Evolutionary conservation across 768 basidiomycete genomes (phyloP).

Genomic region (Termitomyces heimii): DNA sequence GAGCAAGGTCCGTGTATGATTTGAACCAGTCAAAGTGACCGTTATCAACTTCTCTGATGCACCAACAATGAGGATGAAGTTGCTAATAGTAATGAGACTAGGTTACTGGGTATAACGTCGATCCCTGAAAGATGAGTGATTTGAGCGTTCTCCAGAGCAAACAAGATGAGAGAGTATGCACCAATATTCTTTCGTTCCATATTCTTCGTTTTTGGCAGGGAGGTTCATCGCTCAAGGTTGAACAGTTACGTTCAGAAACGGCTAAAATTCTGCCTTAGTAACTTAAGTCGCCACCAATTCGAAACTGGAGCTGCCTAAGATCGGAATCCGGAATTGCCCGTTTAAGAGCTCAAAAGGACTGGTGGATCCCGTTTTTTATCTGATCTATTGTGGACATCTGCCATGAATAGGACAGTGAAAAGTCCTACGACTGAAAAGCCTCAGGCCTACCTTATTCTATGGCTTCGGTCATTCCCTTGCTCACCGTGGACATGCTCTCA

Average conservation of each 20-base stretch:
- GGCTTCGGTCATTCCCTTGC: neutral
- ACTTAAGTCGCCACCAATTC: neutral
- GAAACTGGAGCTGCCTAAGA: neutral
- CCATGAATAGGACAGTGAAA: neutral
- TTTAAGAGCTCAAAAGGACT: too few relatives aligned
- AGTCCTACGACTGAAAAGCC: neutral
- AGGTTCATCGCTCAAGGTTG: constrained; percentile 19
- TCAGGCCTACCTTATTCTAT: neutral
- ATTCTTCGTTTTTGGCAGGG: constrained; percentile 63
- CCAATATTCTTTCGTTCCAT: constrained; percentile 68
- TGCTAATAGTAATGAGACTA: constrained; percentile 3
- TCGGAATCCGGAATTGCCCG: neutral
- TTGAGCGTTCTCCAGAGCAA: neutral
- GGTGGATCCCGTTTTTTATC: neutral
- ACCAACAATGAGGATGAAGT: neutral
- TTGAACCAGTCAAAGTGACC: constrained; percentile 84
- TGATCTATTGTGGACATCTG: neutral
- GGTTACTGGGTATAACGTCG: constrained; percentile 62
- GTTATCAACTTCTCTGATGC: constrained; percentile 49
- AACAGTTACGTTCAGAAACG: neutral
- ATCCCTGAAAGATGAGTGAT: constrained; percentile 43
- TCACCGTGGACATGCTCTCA: neutral
- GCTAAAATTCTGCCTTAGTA: neutral
- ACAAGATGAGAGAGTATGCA: constrained; percentile 22
- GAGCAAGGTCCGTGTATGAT: constrained; percentile 66